phyloP scores from a whole-genome alignment of 139 green algal genomes.

The Haematococcus sp. region DNA sequence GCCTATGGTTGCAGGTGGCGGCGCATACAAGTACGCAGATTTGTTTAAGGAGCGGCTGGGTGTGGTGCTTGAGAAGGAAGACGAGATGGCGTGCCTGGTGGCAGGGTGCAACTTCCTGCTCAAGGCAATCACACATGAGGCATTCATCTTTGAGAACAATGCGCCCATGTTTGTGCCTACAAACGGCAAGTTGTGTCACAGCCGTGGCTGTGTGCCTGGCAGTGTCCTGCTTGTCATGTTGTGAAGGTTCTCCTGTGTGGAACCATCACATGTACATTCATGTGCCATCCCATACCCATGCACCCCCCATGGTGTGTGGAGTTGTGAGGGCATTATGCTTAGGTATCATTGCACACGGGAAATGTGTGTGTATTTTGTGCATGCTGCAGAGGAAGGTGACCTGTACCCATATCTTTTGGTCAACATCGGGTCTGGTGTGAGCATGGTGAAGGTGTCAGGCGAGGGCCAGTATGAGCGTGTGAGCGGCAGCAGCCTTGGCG shows the following conservation, averaged over 20 bases:
- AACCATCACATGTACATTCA: neutral
- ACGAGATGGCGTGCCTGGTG: constrained; percentile 92
- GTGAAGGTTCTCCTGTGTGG: no score
- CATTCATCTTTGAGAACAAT: constrained; percentile 82
- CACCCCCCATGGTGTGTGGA: neutral
- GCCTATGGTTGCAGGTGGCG: constrained; percentile 45
- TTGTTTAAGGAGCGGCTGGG: constrained; percentile 84
- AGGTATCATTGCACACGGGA: no score
- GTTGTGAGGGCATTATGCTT: no score
- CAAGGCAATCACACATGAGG: constrained; percentile 89
- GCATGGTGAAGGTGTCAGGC: constrained; percentile 81
- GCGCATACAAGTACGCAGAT: constrained; percentile 88
- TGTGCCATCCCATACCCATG: no score
- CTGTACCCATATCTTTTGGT: constrained; percentile 97
- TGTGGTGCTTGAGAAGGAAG: constrained; percentile 85
- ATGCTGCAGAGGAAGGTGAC: constrained; percentile 50
- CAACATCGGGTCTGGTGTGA: constrained; percentile 96
- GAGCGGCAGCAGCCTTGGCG: constrained; percentile 90
- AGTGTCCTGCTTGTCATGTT: no score
- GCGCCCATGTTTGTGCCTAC: constrained; percentile 59
- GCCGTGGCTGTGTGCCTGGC: neutral
- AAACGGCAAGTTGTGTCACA: constrained; percentile 27
- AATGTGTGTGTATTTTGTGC: no score
- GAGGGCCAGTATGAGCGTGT: constrained; percentile 78
- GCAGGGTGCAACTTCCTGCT: constrained; percentile 95